Percentiles rank a stretch among this genome's conserved stretches.
These are phyloP conservation scores for Termitomyces sp. DNA, from an alignment of 768 basidiomycete species.

Conservation along the genomic window DNA sequence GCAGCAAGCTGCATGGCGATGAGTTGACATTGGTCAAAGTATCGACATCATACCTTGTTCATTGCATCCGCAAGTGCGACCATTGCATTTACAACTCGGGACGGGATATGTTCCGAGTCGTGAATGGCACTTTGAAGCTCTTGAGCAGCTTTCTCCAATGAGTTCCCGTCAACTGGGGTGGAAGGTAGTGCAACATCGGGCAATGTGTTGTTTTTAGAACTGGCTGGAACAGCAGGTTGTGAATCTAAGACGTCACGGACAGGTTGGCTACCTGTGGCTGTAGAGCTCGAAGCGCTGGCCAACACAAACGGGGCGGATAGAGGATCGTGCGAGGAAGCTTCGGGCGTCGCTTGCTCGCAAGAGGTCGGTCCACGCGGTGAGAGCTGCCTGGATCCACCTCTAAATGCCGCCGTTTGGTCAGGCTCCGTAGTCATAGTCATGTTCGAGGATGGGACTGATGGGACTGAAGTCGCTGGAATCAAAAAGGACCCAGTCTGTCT, in stretches of 20 bases:
- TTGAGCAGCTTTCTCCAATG: background rate
- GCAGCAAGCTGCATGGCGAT: background rate
- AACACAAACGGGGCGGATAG: background rate
- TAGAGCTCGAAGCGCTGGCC: background rate
- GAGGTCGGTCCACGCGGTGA: background rate
- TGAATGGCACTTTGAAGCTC: background rate
- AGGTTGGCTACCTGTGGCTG: background rate
- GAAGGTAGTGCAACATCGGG: background rate
- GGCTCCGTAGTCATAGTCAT: background rate
- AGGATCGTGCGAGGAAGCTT: background rate
- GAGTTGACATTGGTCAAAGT: background rate
- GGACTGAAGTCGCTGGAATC: background rate
- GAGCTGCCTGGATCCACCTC: background rate
- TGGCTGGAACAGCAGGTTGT: background rate
- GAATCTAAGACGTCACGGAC: background rate
- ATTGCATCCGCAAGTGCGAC: background rate
- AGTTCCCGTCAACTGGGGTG: background rate
- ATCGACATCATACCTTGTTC: background rate
- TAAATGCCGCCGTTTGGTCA: background rate
- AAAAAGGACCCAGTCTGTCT: background rate
- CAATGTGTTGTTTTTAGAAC: background rate
- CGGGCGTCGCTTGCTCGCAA: background rate
- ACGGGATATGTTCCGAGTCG: background rate
- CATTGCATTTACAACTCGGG: background rate
- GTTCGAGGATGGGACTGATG: background rate